Evolutionary conservation across 2,329 filamentous ascomycete genomes (phyloP), one percentile per base, ranked within the genome.

Genomic region (Eutypa lata): DNA sequence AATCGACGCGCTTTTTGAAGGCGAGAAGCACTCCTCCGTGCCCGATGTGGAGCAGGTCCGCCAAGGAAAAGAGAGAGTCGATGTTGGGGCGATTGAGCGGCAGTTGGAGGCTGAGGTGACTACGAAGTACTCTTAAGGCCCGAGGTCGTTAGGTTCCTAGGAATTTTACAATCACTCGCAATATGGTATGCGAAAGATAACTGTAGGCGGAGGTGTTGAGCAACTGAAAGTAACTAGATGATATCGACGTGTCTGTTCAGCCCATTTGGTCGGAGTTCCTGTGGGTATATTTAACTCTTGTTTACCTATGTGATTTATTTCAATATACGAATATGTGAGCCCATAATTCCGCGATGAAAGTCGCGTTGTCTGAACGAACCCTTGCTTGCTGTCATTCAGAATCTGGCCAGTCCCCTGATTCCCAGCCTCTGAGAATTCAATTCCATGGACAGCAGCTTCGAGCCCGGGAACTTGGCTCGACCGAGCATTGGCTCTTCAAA

Each of bases 1-100:
- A 53, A 71, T 73, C 45, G 67, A 71, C 52, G 65, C 62, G 13
- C 55, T 70, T n/a, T 71, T 71, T 57, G 56, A 71, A 28, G 68
- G 66, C 21, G 58, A 64, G 28, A 68, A 70, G 44, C 68, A 69
- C 50, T 67, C 63, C 2, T 57, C 56, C 24, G 61, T 65, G 13
- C 63, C 63, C 0, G 65, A 66, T 16, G 52, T 64, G 2, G 64
- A 68, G 51, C 54, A 56, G 24, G 58, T 66, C 18, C 58, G 60
- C 14, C 57, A 48, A 18, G 65, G 64, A 2, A 49, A 60, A 24
- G 59, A 57, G 18, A 57, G 48, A 3, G 42, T 65, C 13, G 61
- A 61, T 21, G 51, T 62, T 7, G 51, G 52, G 22, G 58, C 57
- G 1, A 54, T 66, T 2, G 57, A 65, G 48, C 49, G 60, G 51